A percentile compares a stretch with the other conserved stretches of the same genome.
Conservation (phyloP, 805 yeast species). For the Wickerhamiella musiphila region DNA sequence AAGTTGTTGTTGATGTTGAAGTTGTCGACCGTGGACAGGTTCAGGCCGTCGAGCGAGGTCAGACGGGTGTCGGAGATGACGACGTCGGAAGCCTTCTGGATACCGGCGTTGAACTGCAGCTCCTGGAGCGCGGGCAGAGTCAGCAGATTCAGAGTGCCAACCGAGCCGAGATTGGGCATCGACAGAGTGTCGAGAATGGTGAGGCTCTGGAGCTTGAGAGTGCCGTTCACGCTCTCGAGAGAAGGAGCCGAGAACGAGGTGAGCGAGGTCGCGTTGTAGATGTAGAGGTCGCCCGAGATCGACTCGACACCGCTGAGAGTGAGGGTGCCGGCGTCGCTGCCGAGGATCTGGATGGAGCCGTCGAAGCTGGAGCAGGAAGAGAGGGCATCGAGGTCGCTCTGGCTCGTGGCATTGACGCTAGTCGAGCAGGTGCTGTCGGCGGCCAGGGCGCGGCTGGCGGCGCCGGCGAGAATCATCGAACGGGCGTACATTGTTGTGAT, state of each 20-base stretch:
- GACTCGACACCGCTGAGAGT: slow-evolving; percentile 53
- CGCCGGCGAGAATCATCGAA: slow-evolving; percentile 9
- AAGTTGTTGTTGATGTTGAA: slow-evolving; percentile 78
- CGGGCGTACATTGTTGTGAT: slow-evolving; percentile 7
- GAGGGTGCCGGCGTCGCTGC: slow-evolving; percentile 30
- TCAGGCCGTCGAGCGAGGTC: slow-evolving; percentile 24
- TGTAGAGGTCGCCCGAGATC: slow-evolving; percentile 57
- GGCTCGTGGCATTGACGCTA: slow-evolving; percentile 60
- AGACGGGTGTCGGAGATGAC: slow-evolving; percentile 28
- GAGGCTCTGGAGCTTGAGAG: slow-evolving; percentile 42
- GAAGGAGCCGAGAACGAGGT: slow-evolving; percentile 58
- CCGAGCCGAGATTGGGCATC: slow-evolving; percentile 64
- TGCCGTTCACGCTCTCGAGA: slow-evolving; percentile 57
- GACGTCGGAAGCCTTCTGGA: slow-evolving; percentile 56
- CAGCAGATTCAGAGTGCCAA: slow-evolving; percentile 62
- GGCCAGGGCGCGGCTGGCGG: slow-evolving; percentile 4
- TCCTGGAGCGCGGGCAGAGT: slow-evolving; percentile 71
- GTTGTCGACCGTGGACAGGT: slow-evolving; percentile 21
- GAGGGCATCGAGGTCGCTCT: slow-evolving; percentile 58
- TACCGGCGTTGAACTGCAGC: slow-evolving; percentile 52
- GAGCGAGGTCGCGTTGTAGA: slow-evolving; percentile 49
- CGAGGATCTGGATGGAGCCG: slow-evolving; percentile 68
- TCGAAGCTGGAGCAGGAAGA: slow-evolving; percentile 60
- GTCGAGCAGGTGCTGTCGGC: slow-evolving; percentile 7
- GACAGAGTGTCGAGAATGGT: slow-evolving; percentile 50